A percentile compares a stretch with the other conserved stretches of the same genome.
Evolutionary conservation across 768 basidiomycete genomes (phyloP).

Genomic region (Fomitopsis pulvina): DNA sequence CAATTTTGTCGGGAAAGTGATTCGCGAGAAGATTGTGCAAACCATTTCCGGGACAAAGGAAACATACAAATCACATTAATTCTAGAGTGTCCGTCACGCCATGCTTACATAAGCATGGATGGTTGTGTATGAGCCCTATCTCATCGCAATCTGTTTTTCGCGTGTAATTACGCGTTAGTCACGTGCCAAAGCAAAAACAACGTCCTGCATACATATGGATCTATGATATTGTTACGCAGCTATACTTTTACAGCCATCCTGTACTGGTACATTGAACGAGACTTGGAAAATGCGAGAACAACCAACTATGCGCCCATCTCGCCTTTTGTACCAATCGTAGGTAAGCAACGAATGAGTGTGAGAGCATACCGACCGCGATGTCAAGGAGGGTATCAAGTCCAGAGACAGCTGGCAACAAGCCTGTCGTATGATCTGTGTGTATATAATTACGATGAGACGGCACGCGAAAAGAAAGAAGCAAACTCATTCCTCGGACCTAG

Average conservation of each 20-base stretch:
- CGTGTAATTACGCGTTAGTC: no score
- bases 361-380: slow-evolving; percentile 5
- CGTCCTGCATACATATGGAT: slow-evolving; percentile 8
- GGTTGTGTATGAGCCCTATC: no score
- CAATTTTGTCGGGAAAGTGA: no score
- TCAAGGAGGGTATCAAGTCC: slow-evolving; percentile 12
- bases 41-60: no score
- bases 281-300: slow-evolving; percentile 7
- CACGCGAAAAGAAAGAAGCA: slow-evolving; percentile 9
- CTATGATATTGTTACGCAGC: slow-evolving; percentile 24
- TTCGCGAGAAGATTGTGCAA: no score
- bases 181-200: no score
- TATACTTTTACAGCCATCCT: slow-evolving; percentile 33
- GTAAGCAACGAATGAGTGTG: slow-evolving; percentile 15
- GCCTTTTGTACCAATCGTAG: slow-evolving; percentile 12
- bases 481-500: slow-evolving; percentile 14
- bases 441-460: slow-evolving; percentile 8
- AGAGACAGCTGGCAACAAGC: background rate
- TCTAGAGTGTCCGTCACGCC: no score
- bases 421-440: slow-evolving; percentile 9
- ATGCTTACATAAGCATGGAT: no score
- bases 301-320: slow-evolving; percentile 17
- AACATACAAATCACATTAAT: no score
- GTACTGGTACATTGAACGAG: slow-evolving; percentile 29
- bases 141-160: no score